These are phyloP conservation scores for Sporisorium graminicola DNA, from an alignment of 1,284 basidiomycete species.

Conservation along the genomic window DNA sequence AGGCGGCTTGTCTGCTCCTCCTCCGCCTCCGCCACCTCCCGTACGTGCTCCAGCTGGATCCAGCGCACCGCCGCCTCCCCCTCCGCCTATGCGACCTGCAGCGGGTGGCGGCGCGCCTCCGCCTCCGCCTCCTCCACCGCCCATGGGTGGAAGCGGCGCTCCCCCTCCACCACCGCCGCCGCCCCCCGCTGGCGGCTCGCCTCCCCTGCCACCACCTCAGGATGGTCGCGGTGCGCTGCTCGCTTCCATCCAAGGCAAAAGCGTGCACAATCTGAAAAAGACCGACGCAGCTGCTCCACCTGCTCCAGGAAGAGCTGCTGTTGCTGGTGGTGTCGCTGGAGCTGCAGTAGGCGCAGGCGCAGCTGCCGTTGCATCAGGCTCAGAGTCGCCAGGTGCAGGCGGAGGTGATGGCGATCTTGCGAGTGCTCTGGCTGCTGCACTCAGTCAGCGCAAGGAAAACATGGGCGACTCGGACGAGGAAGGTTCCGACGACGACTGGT, in stretches of 20 bases:
- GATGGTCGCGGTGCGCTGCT: constrained; percentile 74
- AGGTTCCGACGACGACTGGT: constrained; percentile 74
- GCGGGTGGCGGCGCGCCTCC: constrained; percentile 47
- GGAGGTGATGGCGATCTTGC: constrained; percentile 75
- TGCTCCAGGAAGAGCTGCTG: constrained; percentile 31
- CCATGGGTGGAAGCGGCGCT: constrained; percentile 28
- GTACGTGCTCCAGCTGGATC: constrained; percentile 22
- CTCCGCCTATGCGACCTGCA: constrained; percentile 37
- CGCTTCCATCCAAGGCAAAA: constrained; percentile 78
- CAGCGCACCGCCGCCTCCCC: constrained; percentile 57
- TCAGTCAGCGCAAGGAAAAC: constrained; percentile 85
- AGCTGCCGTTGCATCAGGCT: constrained; percentile 20
- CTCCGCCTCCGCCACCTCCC: constrained; percentile 68
- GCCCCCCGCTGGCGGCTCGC: constrained; percentile 32
- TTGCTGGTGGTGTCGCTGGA: constrained; percentile 22
- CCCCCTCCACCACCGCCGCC: constrained; percentile 44
- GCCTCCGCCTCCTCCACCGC: constrained; percentile 59
- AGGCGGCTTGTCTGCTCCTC: constrained; percentile 69
- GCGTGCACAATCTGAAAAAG: constrained; percentile 81
- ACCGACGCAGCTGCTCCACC: constrained; percentile 67
- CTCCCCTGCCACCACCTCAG: constrained; percentile 49
- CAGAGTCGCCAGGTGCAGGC: constrained; percentile 31
- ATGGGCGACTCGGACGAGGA: constrained; percentile 91
- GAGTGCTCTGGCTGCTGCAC: constrained; percentile 77
- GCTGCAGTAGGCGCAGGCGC: constrained; percentile 44